Conservation (phyloP, 495 filamentous ascomycete genomes). For the Mycothermus thermophilus region DNA sequence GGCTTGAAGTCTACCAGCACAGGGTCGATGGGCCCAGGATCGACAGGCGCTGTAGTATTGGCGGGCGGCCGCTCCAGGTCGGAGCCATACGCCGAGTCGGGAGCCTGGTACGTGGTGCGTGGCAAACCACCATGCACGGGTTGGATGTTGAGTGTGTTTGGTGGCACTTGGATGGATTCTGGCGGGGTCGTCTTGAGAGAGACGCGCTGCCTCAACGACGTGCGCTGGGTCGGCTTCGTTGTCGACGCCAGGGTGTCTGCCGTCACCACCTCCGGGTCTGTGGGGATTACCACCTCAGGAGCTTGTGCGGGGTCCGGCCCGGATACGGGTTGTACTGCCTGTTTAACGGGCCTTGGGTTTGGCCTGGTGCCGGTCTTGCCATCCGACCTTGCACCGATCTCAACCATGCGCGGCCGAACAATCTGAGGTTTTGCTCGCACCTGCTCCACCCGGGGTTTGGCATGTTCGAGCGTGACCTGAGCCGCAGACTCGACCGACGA, state of each 20-base stretch:
- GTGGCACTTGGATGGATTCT: slow-evolving; percentile 32
- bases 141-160: neutral
- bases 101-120: no score
- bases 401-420: slow-evolving; percentile 11
- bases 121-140: no score
- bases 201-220: slow-evolving; percentile 35
- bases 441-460: slow-evolving; percentile 2
- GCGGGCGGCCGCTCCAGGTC: slow-evolving; percentile 30
- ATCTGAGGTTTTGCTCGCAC: slow-evolving; percentile 4
- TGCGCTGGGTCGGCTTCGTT: slow-evolving; percentile 17
- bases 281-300: slow-evolving; percentile 7
- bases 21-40: slow-evolving; percentile 15
- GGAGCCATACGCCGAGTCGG: slow-evolving; percentile 41
- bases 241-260: slow-evolving; percentile 4
- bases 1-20: slow-evolving; percentile 21
- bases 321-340: neutral
- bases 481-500: slow-evolving; percentile 4
- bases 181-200: slow-evolving; percentile 33
- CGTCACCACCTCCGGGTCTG: slow-evolving; percentile 14
- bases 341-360: no score
- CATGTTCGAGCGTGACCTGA: slow-evolving; percentile 4
- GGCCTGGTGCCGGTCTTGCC: no score
- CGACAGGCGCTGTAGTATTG: slow-evolving; percentile 20
- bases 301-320: slow-evolving; percentile 9
- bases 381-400: no score